Conservation (phyloP, 225 moss, liverwort and hornwort genomes). For the Polytrichum formosum region DNA sequence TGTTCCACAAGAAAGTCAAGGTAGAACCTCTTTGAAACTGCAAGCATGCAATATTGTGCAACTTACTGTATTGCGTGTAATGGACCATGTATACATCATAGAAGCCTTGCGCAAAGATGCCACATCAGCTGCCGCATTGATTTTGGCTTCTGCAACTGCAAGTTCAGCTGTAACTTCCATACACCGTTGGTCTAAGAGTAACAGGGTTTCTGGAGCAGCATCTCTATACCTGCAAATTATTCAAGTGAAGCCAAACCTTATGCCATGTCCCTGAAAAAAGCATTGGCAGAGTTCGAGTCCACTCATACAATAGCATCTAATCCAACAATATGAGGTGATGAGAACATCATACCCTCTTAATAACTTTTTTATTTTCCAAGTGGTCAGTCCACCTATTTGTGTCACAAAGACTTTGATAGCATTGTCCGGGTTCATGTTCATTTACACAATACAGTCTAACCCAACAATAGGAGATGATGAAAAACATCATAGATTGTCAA, state of each 20-base stretch:
- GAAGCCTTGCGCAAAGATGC: conserved; percentile 56
- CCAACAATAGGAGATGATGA: neutral
- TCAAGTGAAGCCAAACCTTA: neutral
- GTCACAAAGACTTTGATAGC: too few species aligned
- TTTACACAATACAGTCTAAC: neutral
- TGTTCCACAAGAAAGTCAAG: too few species aligned
- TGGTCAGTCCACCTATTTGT: too few species aligned
- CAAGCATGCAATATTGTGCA: neutral
- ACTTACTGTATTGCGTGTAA: conserved; percentile 67
- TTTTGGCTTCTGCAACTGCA: conserved; percentile 43
- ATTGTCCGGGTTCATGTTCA: too few species aligned
- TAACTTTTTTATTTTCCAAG: too few species aligned
- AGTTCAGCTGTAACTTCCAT: conserved; percentile 61
- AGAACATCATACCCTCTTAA: neutral
- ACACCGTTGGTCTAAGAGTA: conserved; percentile 65
- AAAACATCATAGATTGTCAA: neutral
- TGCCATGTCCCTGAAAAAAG: too few species aligned
- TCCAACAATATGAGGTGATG: neutral
- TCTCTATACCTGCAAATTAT: conserved; percentile 59
- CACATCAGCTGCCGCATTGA: conserved; percentile 62
- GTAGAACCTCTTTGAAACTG: too few species aligned
- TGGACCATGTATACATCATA: conserved; percentile 70
- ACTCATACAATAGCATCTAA: neutral
- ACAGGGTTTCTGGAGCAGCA: conserved; percentile 76
- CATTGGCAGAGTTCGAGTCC: too few species aligned